phyloP scores from a whole-genome alignment of 176 grass and related monocot genomes.

The Coix lacrymajobi region DNA sequence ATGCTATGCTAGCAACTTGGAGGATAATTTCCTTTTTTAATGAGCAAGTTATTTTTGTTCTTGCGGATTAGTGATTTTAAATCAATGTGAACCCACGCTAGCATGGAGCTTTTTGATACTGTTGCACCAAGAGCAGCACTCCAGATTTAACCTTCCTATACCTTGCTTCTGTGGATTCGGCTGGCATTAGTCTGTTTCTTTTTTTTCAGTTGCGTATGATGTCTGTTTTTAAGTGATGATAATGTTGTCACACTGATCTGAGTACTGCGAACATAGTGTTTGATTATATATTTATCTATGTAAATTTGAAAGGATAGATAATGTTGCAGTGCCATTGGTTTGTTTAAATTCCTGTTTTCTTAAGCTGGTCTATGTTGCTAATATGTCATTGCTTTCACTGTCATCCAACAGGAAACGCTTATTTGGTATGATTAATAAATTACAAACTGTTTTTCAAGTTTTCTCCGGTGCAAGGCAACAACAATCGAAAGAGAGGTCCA shows the following conservation, averaged over 20 bases:
- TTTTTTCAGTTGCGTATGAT: neutral
- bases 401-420: conserved; percentile 52
- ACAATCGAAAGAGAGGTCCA: conserved; percentile 48
- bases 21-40: neutral
- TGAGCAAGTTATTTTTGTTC: neutral
- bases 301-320: neutral
- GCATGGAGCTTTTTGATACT: neutral
- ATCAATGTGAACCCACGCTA: neutral
- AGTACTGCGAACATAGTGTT: neutral
- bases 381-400: neutral
- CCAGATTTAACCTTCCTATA: neutral
- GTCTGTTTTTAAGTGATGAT: neutral
- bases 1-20: neutral
- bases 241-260: neutral
- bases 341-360: neutral
- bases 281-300: neutral
- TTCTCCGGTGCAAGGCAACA: conserved; percentile 37
- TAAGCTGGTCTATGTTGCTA: neutral
- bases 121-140: neutral
- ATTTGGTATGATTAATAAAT: conserved; percentile 78
- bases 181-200: neutral
- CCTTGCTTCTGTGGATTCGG: neutral
- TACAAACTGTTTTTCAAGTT: conserved; percentile 74
- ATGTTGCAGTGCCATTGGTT: neutral
- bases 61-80: neutral